A percentile compares a stretch with the other conserved stretches of the same genome.
phyloP scores from a whole-genome alignment of 345 rosid genomes.

The Salix dunnii region DNA sequence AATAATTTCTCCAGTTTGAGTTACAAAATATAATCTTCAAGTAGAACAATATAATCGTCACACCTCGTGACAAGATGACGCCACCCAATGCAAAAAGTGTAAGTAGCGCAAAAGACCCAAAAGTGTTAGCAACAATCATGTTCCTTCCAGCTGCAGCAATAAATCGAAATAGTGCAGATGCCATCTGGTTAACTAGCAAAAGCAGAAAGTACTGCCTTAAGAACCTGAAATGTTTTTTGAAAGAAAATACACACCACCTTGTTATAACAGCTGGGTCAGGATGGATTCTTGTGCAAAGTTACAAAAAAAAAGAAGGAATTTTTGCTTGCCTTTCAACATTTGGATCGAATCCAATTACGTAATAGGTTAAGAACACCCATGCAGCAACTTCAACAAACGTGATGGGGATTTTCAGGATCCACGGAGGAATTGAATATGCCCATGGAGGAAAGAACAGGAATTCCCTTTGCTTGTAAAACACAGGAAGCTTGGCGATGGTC shows the following conservation, averaged over 20 bases:
- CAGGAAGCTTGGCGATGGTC: conserved; percentile 77
- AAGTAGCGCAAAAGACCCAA: conserved; percentile 57
- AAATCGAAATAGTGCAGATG: conserved; percentile 56
- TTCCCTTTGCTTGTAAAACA: conserved; percentile 82
- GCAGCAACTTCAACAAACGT: conserved; percentile 57
- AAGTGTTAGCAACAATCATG: conserved; percentile 54
- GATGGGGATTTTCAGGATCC: conserved; percentile 77
- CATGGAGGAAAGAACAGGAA: conserved; percentile 72
- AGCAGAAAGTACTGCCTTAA: conserved; percentile 63
- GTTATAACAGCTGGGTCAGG: neutral
- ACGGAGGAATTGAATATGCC: conserved; percentile 72
- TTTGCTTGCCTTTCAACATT: conserved; percentile 52
- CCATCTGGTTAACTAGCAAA: conserved; percentile 49
- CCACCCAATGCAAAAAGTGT: conserved; percentile 52
- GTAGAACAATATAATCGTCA: conserved; percentile 9
- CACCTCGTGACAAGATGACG: conserved; percentile 53
- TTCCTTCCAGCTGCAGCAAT: conserved; percentile 57
- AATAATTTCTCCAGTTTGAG: neutral
- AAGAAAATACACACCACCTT: neutral
- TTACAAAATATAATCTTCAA: neutral
- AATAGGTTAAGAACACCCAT: conserved; percentile 64
- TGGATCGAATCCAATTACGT: conserved; percentile 73
- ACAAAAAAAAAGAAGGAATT: neutral
- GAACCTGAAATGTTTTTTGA: conserved; percentile 33
- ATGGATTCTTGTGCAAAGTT: neutral